phyloP scores from a whole-genome alignment of 2,329 filamentous ascomycete genomes.

The Ambrosiella cleistominuta region DNA sequence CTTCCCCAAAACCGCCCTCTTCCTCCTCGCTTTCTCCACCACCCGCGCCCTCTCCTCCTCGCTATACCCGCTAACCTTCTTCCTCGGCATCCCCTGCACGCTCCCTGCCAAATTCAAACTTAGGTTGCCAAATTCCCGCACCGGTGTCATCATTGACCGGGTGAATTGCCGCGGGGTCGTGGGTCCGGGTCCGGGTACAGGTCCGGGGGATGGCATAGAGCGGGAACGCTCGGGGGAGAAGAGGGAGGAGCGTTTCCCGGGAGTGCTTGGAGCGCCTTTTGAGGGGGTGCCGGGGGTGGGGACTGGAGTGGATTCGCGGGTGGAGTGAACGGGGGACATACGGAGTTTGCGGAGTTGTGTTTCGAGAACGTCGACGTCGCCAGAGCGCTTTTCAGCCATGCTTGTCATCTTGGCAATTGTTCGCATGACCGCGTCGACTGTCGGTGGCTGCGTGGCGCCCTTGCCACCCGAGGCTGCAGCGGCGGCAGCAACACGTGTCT shows the following conservation, averaged over 20 bases:
- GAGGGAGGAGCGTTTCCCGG: constrained; percentile 21
- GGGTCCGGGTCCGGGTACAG: constrained; percentile 17
- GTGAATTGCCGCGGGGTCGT: constrained; percentile 13
- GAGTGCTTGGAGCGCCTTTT: constrained; percentile 20
- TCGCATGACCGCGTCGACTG: constrained; percentile 77
- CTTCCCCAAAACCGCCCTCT: constrained; percentile 34
- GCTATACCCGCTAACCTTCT: constrained; percentile 45
- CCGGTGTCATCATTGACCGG: neutral
- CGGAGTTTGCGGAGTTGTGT: constrained; percentile 62
- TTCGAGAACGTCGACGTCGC: constrained; percentile 80
- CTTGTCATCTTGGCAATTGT: constrained; percentile 85
- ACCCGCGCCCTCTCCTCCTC: constrained; percentile 39
- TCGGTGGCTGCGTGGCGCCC: constrained; percentile 42
- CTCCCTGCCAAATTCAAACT: constrained; percentile 10
- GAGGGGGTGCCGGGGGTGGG: constrained; percentile 21
- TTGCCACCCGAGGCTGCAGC: constrained; percentile 24
- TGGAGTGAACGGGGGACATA: constrained; percentile 21
- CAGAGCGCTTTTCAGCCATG: constrained; percentile 81
- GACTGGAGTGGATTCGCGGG: neutral
- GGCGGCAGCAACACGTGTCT: constrained; percentile 52
- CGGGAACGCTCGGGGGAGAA: constrained; percentile 21
- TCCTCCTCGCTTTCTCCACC: constrained; percentile 34
- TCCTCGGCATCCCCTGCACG: constrained; percentile 28
- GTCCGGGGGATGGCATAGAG: constrained; percentile 9
- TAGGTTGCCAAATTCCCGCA: neutral